Base-by-base conservation (phyloP, 2,329 filamentous ascomycete genomes). In the Alternaria angustiovoidea region DNA sequence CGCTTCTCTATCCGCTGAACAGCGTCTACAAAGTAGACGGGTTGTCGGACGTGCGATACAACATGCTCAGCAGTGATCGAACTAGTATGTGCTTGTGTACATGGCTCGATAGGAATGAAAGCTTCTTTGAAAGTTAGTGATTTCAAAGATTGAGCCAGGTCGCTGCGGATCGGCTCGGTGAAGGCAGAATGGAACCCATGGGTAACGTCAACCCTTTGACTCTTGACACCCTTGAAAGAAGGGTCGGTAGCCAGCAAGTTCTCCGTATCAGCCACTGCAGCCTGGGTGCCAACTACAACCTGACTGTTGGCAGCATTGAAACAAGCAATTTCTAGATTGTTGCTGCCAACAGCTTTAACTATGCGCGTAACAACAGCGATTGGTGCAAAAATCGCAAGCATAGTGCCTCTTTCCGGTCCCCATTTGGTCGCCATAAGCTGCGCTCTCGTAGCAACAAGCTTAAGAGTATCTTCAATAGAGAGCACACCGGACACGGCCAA, bases 11-110 rank as follows among this genome's bases (percentile, higher is more conserved):
- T 63, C 1, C 83, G 66, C 36, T 80, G 67, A 0, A 85, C 57
- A 0, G 81, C 84, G 7, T 83, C 73, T 22, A 74, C 38, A 63
- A 83, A 84, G 63, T 74, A 83, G 0, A 85, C 83, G 0, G 83
- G 81, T 0, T 78, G 41, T 1, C 82, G 64, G 67, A 81, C 78
- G 51, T 85, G 83, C 0, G 75, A 53, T 0, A 77, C 48, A 8
- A 44, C 20, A 24, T 51, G 51, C 14, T 32, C 51, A 39, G 30
- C 57, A 38, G 39, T 51, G 32, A 51, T 55, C 7, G 16, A 34
- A 6, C 8, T n/a, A 6, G 22, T 42, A 11, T 32, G 30, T 16
- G 18, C 14, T 18, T 56, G 24, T 46, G 57, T 56, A 39, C 57
- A 60, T 11, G 58, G 22, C 28, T 64, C 55, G 28, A 57, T 55